These are phyloP conservation scores for Heracleum sosnowskyi DNA, from an alignment of 129 eudicot genomes.

Conservation along the genomic window DNA sequence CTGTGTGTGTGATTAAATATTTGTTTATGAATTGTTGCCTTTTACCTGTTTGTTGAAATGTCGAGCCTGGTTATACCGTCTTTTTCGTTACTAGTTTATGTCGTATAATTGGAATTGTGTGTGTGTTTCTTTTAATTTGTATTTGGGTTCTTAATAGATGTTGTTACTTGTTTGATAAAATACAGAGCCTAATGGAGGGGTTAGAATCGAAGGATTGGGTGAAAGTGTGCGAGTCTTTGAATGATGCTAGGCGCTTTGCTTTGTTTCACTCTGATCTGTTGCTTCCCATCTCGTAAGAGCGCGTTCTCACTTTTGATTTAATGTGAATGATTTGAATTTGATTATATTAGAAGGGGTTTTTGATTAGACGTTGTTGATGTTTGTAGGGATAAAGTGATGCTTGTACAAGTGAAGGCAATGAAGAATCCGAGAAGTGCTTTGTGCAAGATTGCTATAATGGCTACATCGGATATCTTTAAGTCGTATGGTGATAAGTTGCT, in stretches of 20 bases:
- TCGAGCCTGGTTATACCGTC: background rate
- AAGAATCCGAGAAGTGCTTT: slow-evolving; percentile 98
- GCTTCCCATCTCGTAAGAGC: slow-evolving; percentile 65
- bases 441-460: slow-evolving; percentile 87
- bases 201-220: slow-evolving; percentile 93
- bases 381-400: slow-evolving; percentile 73
- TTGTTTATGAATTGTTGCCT: background rate
- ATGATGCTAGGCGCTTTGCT: slow-evolving; percentile 71
- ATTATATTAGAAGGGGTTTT: slow-evolving; percentile 1
- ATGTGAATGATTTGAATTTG: background rate
- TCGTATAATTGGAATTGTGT: background rate
- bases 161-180: slow-evolving; percentile 12
- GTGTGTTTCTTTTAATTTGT: no score
- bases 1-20: background rate
- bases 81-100: background rate
- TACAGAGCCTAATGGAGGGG: slow-evolving; percentile 71
- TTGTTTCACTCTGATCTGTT: slow-evolving; percentile 52
- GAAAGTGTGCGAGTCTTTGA: slow-evolving; percentile 76
- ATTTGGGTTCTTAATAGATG: no score
- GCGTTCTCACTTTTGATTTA: background rate
- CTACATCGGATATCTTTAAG: slow-evolving; percentile 72
- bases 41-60: no score
- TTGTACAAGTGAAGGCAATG: slow-evolving; percentile 73
- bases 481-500: slow-evolving; percentile 74
- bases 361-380: background rate